Conservation (phyloP, 1,284 basidiomycete species). For the Fomitiporia mediterranea region DNA sequence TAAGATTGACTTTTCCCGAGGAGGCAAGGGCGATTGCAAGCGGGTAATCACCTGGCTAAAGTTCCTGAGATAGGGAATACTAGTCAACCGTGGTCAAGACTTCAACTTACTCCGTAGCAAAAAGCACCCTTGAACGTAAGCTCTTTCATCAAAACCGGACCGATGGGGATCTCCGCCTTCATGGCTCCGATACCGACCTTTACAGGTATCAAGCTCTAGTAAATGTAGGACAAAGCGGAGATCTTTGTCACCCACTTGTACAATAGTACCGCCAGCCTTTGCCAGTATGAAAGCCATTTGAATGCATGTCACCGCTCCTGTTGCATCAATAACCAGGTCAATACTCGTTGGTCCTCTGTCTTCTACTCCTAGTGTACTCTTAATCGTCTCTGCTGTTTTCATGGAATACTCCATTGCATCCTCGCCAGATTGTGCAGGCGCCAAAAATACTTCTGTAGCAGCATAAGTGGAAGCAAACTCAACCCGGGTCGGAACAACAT, state of each 20-base stretch:
- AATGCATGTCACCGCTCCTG: slow-evolving; percentile 84
- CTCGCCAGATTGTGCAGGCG: slow-evolving; percentile 64
- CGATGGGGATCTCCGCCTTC: slow-evolving; percentile 58
- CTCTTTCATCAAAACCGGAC: slow-evolving; percentile 67
- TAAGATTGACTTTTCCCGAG: slow-evolving; percentile 78
- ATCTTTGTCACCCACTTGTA: slow-evolving; percentile 53
- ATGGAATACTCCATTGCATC: slow-evolving; percentile 63
- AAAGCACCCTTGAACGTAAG: slow-evolving; percentile 80
- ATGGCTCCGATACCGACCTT: slow-evolving; percentile 74
- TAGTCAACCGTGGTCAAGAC: slow-evolving; percentile 6
- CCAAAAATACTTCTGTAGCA: slow-evolving; percentile 77
- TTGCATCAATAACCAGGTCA: slow-evolving; percentile 78
- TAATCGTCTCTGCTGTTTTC: slow-evolving; percentile 60
- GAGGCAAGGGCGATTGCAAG: slow-evolving; percentile 82
- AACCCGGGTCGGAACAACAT: slow-evolving; percentile 80
- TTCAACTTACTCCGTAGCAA: slow-evolving; percentile 69
- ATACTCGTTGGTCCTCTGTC: slow-evolving; percentile 57
- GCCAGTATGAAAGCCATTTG: slow-evolving; percentile 74
- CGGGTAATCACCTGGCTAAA: slow-evolving; percentile 77
- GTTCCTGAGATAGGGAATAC: neutral
- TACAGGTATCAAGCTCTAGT: neutral
- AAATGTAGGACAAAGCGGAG: slow-evolving; percentile 35
- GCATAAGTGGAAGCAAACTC: slow-evolving; percentile 85
- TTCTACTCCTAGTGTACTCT: slow-evolving; percentile 48
- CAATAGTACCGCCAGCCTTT: slow-evolving; percentile 68